Percentiles rank a stretch among this genome's conserved stretches.
Evolutionary conservation across 2,329 filamentous ascomycete species (phyloP).

Genomic region (Lecanicillium sp.): DNA sequence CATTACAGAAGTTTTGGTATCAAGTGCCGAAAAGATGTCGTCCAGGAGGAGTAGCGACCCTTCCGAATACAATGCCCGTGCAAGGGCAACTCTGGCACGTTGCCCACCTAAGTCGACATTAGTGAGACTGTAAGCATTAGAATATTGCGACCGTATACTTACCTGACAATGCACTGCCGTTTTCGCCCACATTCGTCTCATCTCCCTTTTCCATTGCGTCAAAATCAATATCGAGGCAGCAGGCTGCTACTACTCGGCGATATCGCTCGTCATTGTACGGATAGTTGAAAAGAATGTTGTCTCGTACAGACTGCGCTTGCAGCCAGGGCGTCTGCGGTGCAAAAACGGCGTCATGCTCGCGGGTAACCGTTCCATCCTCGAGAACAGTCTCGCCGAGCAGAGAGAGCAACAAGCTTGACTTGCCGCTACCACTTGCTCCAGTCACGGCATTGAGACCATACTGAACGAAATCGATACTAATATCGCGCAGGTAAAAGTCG

Average conservation of each 20-base stretch:
- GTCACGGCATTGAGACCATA: conserved; percentile 46
- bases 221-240: conserved; percentile 43
- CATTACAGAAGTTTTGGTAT: conserved; percentile 48
- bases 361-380: conserved; percentile 37
- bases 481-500: conserved; percentile 37
- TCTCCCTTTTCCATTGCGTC: conserved; percentile 42
- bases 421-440: conserved; percentile 48
- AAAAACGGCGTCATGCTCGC: conserved; percentile 45
- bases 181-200: conserved; percentile 44
- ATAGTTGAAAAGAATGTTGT: conserved; percentile 48
- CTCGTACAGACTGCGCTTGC: conserved; percentile 45
- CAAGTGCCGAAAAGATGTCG: conserved; percentile 52
- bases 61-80: conserved; percentile 49
- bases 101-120: conserved; percentile 28
- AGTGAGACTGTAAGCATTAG: background rate
- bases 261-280: conserved; percentile 44
- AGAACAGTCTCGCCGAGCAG: conserved; percentile 48
- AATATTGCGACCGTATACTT: background rate
- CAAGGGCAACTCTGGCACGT: conserved; percentile 47
- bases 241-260: conserved; percentile 45
- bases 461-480: conserved; percentile 43
- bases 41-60: conserved; percentile 48
- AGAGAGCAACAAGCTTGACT: conserved; percentile 46
- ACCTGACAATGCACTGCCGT: conserved; percentile 45
- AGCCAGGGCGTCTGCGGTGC: conserved; percentile 51